Conservation (phyloP, 139 green algal species). For the Picochlorum sp. region DNA sequence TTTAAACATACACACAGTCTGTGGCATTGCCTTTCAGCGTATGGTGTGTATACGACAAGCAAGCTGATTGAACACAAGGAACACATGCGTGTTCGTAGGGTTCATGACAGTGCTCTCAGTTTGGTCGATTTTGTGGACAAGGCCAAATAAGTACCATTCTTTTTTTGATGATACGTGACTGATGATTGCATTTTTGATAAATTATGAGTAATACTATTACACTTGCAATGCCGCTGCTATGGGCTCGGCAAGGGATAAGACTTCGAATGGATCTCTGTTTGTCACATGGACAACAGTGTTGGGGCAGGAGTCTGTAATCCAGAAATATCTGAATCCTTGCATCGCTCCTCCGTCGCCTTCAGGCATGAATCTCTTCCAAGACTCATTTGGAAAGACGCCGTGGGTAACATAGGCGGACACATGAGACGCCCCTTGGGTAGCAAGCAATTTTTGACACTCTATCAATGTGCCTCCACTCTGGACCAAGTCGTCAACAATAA, state of each 20-base stretch:
- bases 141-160: neutral
- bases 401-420: conserved; percentile 96
- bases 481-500: conserved; percentile 98
- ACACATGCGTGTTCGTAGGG: neutral
- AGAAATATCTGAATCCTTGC: conserved; percentile 85
- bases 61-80: conserved; percentile 49
- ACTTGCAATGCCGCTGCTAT: conserved; percentile 90
- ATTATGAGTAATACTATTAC: conserved; percentile 26
- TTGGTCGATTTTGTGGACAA: conserved; percentile 2
- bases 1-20: conserved; percentile 21
- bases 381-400: conserved; percentile 91
- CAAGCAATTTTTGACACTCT: conserved; percentile 87
- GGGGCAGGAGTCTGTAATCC: conserved; percentile 92
- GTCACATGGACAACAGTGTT: conserved; percentile 61
- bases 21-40: conserved; percentile 50
- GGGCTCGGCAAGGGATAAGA: conserved; percentile 76
- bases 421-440: conserved; percentile 28
- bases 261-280: conserved; percentile 73
- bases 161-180: neutral
- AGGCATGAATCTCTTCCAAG: conserved; percentile 65
- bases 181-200: conserved; percentile 1
- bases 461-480: conserved; percentile 90
- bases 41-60: conserved; percentile 27
- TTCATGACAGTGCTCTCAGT: neutral
- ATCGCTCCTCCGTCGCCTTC: conserved; percentile 14